Evolutionary conservation across 73 alveolate genomes (phyloP).

Genomic region (Paramecium tetraurelia): DNA sequence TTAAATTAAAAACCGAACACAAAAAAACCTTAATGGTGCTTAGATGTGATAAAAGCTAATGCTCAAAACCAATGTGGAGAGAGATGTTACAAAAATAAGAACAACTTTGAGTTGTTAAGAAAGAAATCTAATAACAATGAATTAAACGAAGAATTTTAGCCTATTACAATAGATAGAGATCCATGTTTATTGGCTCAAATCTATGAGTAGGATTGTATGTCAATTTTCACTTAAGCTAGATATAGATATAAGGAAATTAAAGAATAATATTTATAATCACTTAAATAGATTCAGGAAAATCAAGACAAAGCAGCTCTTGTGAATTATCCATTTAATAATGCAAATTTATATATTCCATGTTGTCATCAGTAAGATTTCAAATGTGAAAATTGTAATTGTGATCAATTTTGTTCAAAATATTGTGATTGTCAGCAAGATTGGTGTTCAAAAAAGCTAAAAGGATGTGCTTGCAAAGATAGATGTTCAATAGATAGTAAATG

Average conservation of each 20-base stretch:
- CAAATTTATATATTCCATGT: background rate
- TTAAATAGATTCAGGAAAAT: background rate
- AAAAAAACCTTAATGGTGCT: background rate
- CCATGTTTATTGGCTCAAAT: background rate
- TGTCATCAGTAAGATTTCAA: background rate
- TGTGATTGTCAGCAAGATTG: background rate
- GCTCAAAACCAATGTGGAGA: background rate
- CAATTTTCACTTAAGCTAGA: background rate
- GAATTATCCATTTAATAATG: background rate
- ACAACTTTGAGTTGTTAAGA: background rate
- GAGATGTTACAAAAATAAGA: background rate
- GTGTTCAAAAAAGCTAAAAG: background rate
- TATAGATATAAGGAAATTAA: background rate
- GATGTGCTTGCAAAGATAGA: background rate
- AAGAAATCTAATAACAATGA: background rate
- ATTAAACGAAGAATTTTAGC: background rate
- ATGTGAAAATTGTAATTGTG: slow-evolving; percentile 1
- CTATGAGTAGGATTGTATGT: background rate
- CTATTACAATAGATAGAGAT: background rate
- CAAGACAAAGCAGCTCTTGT: background rate
- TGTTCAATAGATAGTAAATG: background rate
- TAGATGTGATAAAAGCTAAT: background rate
- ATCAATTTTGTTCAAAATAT: background rate
- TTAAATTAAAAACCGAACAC: background rate
- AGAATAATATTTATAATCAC: background rate